Evolutionary conservation across 345 rosid species (phyloP), one percentile per base, ranked within the genome.

Genomic region (Alliaria petiolata): DNA sequence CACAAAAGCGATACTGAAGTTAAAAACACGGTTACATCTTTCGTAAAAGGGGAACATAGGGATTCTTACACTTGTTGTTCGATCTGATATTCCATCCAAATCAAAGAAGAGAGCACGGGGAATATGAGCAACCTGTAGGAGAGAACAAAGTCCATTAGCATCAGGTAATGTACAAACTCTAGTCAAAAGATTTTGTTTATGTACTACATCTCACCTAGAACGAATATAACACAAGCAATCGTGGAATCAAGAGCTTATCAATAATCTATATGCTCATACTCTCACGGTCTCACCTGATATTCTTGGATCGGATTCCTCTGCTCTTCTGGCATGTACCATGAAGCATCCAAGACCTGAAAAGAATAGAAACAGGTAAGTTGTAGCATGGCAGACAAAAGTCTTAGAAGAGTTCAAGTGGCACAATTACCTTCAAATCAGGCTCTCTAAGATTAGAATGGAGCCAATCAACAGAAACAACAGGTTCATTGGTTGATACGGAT

Each of bases 301-400:
- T 95, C 99, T 79, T 92, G 96, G 79, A 90, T 85, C 3, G 99
- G 97, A 80, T 92, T 95, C 81, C 97, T 86, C 73, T 92, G 91
- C 81, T 95, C 98, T 71, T 87, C 91, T 19, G 98, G 99, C 98
- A 95, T 90, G 82, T 92, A 92, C 99, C 98, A 95, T 3, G 99
- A 92, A 40, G 98, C 92, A 81, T 95, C 99, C 82, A 95, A 60
- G 57, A 92, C 88, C 99, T 92, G 79, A 55, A 55, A n/a, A 36
- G 39, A 54, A 60, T 16, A 25, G 7, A 42, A 62, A 39, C 67
- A 31, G 1, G 38, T 34, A 57, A 20, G 22, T 15, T 13, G 3
- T 15, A 64, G 30, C 1, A 38, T 12, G 17, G 3, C 47, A 62
- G 2, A 42, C 63, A 63, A 63, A 31, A 22, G 15, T 16, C 14